These are phyloP conservation scores for Suhomyces sp. DNA, from an alignment of 805 yeast genomes.

Conservation along the genomic window DNA sequence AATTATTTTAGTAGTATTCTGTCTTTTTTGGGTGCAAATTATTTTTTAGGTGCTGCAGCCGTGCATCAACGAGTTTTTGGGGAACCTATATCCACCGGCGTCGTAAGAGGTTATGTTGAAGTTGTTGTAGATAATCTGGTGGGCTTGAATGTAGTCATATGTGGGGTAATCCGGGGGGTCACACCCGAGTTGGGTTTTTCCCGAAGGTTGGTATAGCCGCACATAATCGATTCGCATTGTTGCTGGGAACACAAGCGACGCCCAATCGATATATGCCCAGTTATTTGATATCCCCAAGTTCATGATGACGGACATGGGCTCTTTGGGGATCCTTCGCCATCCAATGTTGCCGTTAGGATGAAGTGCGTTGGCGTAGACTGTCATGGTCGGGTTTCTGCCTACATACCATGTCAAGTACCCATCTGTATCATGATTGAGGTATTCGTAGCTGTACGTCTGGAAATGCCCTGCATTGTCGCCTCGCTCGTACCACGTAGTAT, in stretches of 20 bases:
- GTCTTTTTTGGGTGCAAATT: background rate
- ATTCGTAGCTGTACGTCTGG: constrained; percentile 80
- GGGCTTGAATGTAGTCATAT: constrained; percentile 70
- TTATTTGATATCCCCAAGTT: constrained; percentile 39
- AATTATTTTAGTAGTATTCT: background rate
- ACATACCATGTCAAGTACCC: constrained; percentile 88
- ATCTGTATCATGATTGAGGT: constrained; percentile 55
- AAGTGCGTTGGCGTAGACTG: constrained; percentile 68
- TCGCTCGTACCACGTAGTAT: constrained; percentile 76
- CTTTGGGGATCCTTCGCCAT: constrained; percentile 77
- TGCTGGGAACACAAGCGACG: constrained; percentile 67
- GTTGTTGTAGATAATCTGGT: constrained; percentile 65
- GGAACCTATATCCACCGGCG: constrained; percentile 57
- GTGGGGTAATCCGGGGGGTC: constrained; percentile 90
- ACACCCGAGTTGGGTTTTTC: constrained; percentile 62
- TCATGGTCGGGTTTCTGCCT: constrained; percentile 74
- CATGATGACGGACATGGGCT: constrained; percentile 55
- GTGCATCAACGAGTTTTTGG: constrained; percentile 6
- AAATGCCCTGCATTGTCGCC: constrained; percentile 53
- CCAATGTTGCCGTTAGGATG: constrained; percentile 90
- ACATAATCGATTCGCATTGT: constrained; percentile 79
- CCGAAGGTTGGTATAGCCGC: constrained; percentile 84
- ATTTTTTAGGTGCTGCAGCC: background rate
- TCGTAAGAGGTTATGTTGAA: constrained; percentile 73
- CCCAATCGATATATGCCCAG: constrained; percentile 42